Percentiles rank a stretch among this genome's conserved stretches.
Conservation (phyloP, 805 yeast genomes). For the Saccharomycopsis javanensis region DNA sequence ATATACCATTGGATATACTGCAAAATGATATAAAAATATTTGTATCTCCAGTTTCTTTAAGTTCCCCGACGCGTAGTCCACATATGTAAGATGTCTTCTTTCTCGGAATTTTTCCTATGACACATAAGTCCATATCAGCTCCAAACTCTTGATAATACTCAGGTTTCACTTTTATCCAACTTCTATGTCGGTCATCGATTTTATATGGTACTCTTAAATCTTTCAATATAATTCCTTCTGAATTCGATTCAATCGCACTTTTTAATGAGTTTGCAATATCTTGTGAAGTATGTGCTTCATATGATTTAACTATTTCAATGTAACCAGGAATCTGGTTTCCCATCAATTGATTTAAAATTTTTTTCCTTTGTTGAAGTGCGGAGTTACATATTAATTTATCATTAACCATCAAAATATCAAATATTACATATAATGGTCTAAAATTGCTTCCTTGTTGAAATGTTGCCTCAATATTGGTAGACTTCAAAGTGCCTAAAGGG, state of each 20-base stretch:
- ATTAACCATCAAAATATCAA: conserved; percentile 67
- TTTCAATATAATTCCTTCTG: conserved; percentile 82
- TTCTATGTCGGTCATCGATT: conserved; percentile 48
- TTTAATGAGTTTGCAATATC: conserved; percentile 51
- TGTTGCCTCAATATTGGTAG: conserved; percentile 48
- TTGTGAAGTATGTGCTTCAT: conserved; percentile 33
- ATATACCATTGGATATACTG: conserved; percentile 77
- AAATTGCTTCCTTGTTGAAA: conserved; percentile 27
- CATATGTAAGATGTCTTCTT: conserved; percentile 62
- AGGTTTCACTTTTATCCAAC: conserved; percentile 90
- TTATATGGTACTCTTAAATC: conserved; percentile 47
- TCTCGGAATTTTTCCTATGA: conserved; percentile 72
- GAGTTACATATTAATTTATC: conserved; percentile 48
- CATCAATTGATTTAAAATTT: conserved; percentile 37
- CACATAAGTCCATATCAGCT: conserved; percentile 68
- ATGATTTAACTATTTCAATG: conserved; percentile 39
- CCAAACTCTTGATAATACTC: conserved; percentile 82
- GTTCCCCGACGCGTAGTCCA: conserved; percentile 46
- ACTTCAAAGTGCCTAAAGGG: conserved; percentile 75
- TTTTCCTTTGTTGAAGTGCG: conserved; percentile 48
- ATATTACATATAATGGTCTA: conserved; percentile 52
- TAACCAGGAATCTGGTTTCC: conserved; percentile 33
- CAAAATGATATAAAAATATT: conserved; percentile 55
- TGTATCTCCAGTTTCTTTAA: conserved; percentile 4
- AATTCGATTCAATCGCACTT: conserved; percentile 46